These are phyloP conservation scores for Aphanomyces invadans DNA, from an alignment of 352 stramenopile species.

Conservation along the genomic window DNA sequence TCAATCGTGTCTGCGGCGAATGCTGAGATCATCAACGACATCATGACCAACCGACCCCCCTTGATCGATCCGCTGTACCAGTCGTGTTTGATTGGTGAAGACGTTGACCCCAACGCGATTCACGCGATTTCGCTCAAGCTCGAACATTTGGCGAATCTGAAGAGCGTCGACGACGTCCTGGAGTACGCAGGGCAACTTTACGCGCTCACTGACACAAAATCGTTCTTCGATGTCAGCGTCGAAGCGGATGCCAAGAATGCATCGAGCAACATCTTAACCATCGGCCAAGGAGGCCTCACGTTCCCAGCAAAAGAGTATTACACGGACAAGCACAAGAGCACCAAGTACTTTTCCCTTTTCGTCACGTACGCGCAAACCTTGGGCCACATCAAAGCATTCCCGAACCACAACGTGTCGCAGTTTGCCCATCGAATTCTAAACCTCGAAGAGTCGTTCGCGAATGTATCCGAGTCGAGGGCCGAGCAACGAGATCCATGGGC, in stretches of 20 bases:
- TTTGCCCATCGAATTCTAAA: conserved; percentile 36
- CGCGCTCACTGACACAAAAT: not conserved
- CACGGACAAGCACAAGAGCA: not conserved
- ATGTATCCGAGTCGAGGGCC: conserved; percentile 55
- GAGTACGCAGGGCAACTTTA: conserved; percentile 9
- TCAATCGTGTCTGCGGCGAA: conserved; percentile 42
- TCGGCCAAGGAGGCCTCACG: conserved; percentile 21
- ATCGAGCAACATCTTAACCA: conserved; percentile 13
- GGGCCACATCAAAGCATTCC: not conserved
- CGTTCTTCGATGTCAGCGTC: conserved; percentile 21
- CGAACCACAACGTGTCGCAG: not conserved
- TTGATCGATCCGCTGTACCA: conserved; percentile 53
- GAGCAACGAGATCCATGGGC: conserved; percentile 49
- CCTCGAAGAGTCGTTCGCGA: conserved; percentile 45
- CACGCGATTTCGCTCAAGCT: conserved; percentile 25
- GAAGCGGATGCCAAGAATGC: conserved; percentile 22
- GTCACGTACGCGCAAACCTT: not conserved
- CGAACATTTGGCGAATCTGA: conserved; percentile 31
- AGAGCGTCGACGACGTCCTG: conserved; percentile 11
- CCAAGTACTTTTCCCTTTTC: conserved; percentile 9
- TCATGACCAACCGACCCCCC: conserved; percentile 38
- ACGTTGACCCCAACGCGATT: conserved; percentile 36
- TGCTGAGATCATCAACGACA: conserved; percentile 42
- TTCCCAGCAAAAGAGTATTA: conserved; percentile 17
- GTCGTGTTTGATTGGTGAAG: conserved; percentile 42